Evolutionary conservation across 2,329 filamentous ascomycete species (phyloP).

Genomic region (Nemania bipapillata): DNA sequence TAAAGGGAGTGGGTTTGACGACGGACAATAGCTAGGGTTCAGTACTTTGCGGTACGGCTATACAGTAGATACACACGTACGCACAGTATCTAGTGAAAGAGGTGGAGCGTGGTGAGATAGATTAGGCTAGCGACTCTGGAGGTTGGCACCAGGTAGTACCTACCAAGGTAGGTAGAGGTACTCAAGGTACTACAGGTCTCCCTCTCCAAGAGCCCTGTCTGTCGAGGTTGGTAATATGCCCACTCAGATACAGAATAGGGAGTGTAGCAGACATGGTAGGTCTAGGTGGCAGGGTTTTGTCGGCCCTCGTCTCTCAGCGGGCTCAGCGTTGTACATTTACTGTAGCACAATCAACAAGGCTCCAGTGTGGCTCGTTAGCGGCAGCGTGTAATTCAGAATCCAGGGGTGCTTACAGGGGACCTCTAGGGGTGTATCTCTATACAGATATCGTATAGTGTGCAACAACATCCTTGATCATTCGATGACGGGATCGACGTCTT

Average conservation of each 20-base stretch:
- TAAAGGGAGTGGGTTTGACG: constrained; percentile 28
- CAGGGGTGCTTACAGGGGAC: constrained; percentile 33
- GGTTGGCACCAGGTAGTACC: background rate
- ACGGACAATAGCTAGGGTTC: constrained; percentile 20
- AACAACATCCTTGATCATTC: constrained; percentile 28
- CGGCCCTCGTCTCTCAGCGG: constrained; percentile 37
- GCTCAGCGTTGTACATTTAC: constrained; percentile 35
- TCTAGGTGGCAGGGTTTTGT: constrained; percentile 27
- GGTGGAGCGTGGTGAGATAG: constrained; percentile 26
- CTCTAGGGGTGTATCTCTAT: constrained; percentile 37
- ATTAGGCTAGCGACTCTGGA: constrained; percentile 41
- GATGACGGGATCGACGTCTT: constrained; percentile 30
- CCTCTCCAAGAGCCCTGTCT: constrained; percentile 30
- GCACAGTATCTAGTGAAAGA: constrained; percentile 4
- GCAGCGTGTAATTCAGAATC: constrained; percentile 42
- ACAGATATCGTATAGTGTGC: constrained; percentile 33
- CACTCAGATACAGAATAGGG: constrained; percentile 16
- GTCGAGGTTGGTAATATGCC: constrained; percentile 7
- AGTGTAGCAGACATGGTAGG: constrained; percentile 23
- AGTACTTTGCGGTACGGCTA: constrained; percentile 2
- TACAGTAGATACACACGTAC: constrained; percentile 9
- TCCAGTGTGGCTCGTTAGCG: constrained; percentile 45
- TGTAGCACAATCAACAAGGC: constrained; percentile 42
- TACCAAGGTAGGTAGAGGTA: constrained; percentile 5
- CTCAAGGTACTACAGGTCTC: background rate